phyloP scores from a whole-genome alignment of 2,329 filamentous ascomycete species.

The Neoarthrinium moseri region DNA sequence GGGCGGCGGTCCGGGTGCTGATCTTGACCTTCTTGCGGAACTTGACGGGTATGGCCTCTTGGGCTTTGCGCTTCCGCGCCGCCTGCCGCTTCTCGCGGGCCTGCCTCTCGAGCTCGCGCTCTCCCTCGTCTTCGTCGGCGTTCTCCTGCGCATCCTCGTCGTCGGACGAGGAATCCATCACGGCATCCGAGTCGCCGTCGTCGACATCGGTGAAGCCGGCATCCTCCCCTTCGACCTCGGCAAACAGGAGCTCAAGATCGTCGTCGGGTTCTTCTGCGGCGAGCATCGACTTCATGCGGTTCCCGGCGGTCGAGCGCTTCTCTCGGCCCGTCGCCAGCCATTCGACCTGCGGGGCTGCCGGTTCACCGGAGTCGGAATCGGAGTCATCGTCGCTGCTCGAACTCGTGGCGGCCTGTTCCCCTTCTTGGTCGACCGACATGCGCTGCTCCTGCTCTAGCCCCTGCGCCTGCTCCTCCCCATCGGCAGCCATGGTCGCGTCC shows the following conservation, averaged over 20 bases:
- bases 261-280: constrained; percentile 70
- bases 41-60: constrained; percentile 69
- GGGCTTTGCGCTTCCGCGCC: constrained; percentile 77
- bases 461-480: constrained; percentile 43
- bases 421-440: constrained; percentile 28
- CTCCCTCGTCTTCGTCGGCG: constrained; percentile 75
- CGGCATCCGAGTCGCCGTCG: constrained; percentile 69
- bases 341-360: constrained; percentile 48
- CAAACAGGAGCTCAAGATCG: constrained; percentile 73
- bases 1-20: constrained; percentile 35
- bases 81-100: constrained; percentile 66
- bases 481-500: constrained; percentile 30
- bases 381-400: constrained; percentile 36
- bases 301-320: constrained; percentile 79
- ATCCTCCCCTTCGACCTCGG: constrained; percentile 69
- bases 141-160: constrained; percentile 76
- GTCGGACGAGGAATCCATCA: constrained; percentile 82
- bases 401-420: constrained; percentile 32
- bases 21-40: constrained; percentile 78
- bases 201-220: constrained; percentile 69
- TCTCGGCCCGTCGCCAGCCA: constrained; percentile 72
- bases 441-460: constrained; percentile 42
- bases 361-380: constrained; percentile 23
- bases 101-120: constrained; percentile 79
- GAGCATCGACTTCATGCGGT: constrained; percentile 76